These are phyloP conservation scores for Fusarium nematophilum DNA, from an alignment of 2,329 filamentous ascomycete genomes.

Conservation along the genomic window DNA sequence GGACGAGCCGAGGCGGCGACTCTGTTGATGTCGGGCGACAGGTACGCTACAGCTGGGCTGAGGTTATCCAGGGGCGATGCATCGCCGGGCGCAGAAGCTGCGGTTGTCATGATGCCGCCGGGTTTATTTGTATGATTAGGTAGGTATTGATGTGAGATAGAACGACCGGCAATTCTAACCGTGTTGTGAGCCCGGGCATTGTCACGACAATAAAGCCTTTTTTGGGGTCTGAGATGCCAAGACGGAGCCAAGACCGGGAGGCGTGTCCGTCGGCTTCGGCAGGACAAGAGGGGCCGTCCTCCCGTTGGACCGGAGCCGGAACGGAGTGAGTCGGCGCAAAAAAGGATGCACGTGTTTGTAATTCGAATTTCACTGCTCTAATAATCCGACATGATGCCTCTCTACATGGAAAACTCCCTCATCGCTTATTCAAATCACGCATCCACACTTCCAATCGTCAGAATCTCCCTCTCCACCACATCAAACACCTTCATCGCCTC, in stretches of 20 bases:
- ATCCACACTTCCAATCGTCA: slow-evolving; percentile 8
- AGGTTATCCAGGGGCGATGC: slow-evolving; percentile 49
- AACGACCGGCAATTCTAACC: no score
- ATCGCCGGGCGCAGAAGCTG: slow-evolving; percentile 14
- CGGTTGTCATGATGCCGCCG: slow-evolving; percentile 45
- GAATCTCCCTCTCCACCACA: slow-evolving; percentile 37
- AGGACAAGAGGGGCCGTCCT: slow-evolving; percentile 24
- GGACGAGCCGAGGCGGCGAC: background rate
- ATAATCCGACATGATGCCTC: background rate
- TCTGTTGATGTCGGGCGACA: slow-evolving; percentile 30
- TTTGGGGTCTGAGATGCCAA: background rate
- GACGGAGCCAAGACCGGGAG: background rate
- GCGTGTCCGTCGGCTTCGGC: slow-evolving; percentile 16
- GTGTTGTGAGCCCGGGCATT: no score
- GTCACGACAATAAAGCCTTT: no score
- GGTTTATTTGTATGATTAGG: no score
- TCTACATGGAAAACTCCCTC: background rate
- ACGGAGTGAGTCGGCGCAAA: no score
- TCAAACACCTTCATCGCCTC: slow-evolving; percentile 43
- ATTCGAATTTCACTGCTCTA: background rate
- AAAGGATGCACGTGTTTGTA: no score
- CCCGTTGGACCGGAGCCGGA: slow-evolving; percentile 26
- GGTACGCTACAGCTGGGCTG: slow-evolving; percentile 52
- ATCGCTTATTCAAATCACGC: background rate
- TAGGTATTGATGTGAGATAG: no score